Evolutionary conservation across 2,329 filamentous ascomycete species (phyloP).

Genomic region (Allantophomopsis lycopodina): DNA sequence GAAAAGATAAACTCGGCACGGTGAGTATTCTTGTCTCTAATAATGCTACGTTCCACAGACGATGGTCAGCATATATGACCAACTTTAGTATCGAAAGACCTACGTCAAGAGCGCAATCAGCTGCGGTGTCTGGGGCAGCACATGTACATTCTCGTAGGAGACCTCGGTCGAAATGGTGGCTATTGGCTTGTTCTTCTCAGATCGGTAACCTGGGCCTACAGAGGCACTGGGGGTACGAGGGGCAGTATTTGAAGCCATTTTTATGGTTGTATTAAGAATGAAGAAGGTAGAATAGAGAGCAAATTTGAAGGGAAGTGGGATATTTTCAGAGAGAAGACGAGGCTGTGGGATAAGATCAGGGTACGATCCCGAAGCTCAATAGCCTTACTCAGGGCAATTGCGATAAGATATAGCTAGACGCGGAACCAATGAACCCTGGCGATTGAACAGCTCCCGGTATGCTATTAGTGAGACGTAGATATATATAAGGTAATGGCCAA

Average conservation of each 20-base stretch:
- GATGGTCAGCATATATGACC: too few relatives aligned
- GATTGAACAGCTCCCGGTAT: too few relatives aligned
- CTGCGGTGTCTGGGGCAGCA: conserved; percentile 86
- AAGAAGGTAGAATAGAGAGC: too few relatives aligned
- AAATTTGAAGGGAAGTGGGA: too few relatives aligned
- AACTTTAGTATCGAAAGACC: conserved; percentile 24
- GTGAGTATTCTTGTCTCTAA: conserved; percentile 78
- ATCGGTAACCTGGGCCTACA: conserved; percentile 69
- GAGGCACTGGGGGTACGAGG: conserved; percentile 40
- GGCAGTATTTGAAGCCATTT: conserved; percentile 8
- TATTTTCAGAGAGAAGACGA: too few relatives aligned
- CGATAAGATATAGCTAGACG: too few relatives aligned
- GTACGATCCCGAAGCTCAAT: too few relatives aligned
- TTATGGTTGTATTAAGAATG: background rate
- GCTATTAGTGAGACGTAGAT: too few relatives aligned
- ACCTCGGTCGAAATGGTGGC: conserved; percentile 82
- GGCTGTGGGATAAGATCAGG: too few relatives aligned
- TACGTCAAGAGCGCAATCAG: conserved; percentile 96
- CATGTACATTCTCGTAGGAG: conserved; percentile 73
- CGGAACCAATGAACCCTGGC: too few relatives aligned
- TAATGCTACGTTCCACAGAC: conserved; percentile 51
- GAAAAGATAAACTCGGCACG: conserved; percentile 99
- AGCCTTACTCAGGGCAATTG: too few relatives aligned
- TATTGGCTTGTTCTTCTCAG: conserved; percentile 64
- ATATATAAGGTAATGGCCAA: too few relatives aligned